Conservation (phyloP, 2,329 filamentous ascomycete genomes). For the Sporothrix euskadiensis region DNA sequence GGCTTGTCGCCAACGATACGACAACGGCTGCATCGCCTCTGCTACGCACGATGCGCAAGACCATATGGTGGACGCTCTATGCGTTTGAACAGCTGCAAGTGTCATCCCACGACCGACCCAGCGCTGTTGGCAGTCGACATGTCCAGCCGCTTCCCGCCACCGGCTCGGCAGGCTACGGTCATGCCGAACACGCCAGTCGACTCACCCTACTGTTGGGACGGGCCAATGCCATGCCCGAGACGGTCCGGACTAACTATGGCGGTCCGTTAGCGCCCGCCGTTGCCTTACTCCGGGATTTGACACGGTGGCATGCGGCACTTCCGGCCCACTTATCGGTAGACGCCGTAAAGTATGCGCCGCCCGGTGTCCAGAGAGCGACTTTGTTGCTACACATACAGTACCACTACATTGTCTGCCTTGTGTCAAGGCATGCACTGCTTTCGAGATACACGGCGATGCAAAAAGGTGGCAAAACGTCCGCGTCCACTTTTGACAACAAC, state of each 20-base stretch:
- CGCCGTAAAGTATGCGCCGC: conserved; percentile 38
- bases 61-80: conserved; percentile 40
- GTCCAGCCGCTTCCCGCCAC: background rate
- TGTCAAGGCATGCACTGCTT: conserved; percentile 43
- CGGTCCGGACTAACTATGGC: conserved; percentile 4
- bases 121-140: conserved; percentile 41
- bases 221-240: conserved; percentile 32
- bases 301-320: conserved; percentile 42
- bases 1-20: conserved; percentile 35
- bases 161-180: conserved; percentile 35
- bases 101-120: conserved; percentile 47
- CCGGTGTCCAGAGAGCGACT: conserved; percentile 41
- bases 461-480: background rate
- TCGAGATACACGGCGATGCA: conserved; percentile 38
- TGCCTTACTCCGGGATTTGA: conserved; percentile 42
- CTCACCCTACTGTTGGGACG: conserved; percentile 42
- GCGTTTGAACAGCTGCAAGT: conserved; percentile 45
- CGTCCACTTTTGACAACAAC: background rate
- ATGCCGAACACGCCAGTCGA: conserved; percentile 41
- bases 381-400: conserved; percentile 44
- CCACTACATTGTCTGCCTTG: conserved; percentile 43
- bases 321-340: conserved; percentile 42
- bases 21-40: conserved; percentile 38
- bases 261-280: conserved; percentile 45
- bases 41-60: conserved; percentile 37